Evolutionary conservation across 1,139 yeast genomes (phyloP), one percentile per base, ranked within the genome.

Genomic region (Yamadazyma trypodendri): DNA sequence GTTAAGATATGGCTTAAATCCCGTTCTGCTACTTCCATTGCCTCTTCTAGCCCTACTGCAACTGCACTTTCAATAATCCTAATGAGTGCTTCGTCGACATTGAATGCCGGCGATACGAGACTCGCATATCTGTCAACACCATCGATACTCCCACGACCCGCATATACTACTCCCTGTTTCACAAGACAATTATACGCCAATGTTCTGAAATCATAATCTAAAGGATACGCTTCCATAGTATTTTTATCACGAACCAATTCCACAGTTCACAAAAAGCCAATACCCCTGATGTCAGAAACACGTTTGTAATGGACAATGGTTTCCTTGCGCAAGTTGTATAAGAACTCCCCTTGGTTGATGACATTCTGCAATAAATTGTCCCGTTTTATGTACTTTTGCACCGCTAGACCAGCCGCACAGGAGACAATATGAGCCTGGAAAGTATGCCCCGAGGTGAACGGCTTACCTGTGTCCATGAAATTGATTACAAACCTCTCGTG

Each of bases 401-500:
- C 77, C 15, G 72, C 77, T 40, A 76, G 58, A 12, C 81, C 81
- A 38, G 76, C 81, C 34, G 60, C 62, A 55, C 81, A 77, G 51
- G 76, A 74, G 55, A 78, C 72, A 15, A 74, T 73, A 51, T 77
- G 81, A 7, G 75, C 70, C 43, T 77, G 77, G 52, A 77, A 78
- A 5, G 84, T 77, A 55, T 78, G 83, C 36, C 73, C 77, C 41
- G 81, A 81, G 24, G 60, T 40, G 32, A 75, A 62, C 17, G 43
- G 41, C 36, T 73, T 71, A 15, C 68, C 56, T 25, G 77, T 78
- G 8, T 63, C 56, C 12, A 64, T 58, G 43, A 66, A 68, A 9
- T 59, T 68, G 18, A 68, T 60, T 35, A 60, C 61, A 34, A 78
- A 58, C 44, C 65, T 64, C 37, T 79, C 77, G 13, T 77, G 63